Conservation (phyloP, 108 stramenopile genomes). For the Parietichytrium sp. region DNA sequence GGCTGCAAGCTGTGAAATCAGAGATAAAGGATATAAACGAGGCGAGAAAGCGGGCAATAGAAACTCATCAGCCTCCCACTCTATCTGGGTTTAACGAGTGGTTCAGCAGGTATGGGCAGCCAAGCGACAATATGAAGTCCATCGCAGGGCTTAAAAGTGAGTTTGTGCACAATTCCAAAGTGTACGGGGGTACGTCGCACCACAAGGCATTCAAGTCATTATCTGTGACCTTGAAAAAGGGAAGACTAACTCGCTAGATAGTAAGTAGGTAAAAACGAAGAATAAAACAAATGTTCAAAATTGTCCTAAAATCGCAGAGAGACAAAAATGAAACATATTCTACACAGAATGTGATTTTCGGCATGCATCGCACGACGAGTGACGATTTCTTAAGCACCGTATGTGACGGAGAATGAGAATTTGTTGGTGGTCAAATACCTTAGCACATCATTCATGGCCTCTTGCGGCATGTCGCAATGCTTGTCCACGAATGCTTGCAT, state of each 20-base stretch:
- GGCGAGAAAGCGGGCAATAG: background rate
- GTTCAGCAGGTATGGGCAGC: conserved; percentile 7
- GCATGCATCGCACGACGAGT: too few species aligned
- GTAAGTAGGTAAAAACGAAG: too few species aligned
- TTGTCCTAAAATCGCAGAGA: too few species aligned
- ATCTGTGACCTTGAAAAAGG: conserved; percentile 30
- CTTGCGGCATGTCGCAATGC: too few species aligned
- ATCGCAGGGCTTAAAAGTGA: background rate
- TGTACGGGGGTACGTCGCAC: conserved; percentile 26
- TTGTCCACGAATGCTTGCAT: too few species aligned
- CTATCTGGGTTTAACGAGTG: conserved; percentile 24
- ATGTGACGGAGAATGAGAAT: too few species aligned
- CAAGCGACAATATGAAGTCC: conserved; percentile 4
- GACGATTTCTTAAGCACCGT: too few species aligned
- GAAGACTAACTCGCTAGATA: background rate
- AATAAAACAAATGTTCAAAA: too few species aligned
- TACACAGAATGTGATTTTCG: too few species aligned
- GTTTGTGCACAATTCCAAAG: background rate
- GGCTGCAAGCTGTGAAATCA: background rate
- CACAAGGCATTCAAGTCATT: background rate
- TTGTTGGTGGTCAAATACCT: too few species aligned
- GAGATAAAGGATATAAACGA: background rate
- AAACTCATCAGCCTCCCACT: background rate
- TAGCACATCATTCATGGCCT: too few species aligned
- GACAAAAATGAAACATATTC: too few species aligned